Conservation (phyloP, 2,329 filamentous ascomycete genomes). For the Blumeria graminis region DNA sequence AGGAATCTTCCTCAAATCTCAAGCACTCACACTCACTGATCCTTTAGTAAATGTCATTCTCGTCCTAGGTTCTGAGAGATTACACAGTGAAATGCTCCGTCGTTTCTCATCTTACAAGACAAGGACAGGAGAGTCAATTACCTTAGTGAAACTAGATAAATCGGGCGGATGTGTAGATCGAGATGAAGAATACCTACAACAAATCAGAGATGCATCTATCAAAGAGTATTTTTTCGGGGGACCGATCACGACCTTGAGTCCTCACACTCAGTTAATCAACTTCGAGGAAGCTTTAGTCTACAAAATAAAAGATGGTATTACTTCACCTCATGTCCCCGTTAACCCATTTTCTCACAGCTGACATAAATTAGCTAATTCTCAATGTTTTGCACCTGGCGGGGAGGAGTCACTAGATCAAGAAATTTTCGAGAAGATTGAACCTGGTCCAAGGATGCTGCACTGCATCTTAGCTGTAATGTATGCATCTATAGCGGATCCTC, state of each 20-base stretch:
- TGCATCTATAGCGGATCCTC: conserved; percentile 41
- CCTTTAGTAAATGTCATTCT: conserved; percentile 49
- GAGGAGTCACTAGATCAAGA: conserved; percentile 13
- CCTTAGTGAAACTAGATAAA: conserved; percentile 56
- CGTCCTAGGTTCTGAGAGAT: conserved; percentile 53
- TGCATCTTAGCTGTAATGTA: conserved; percentile 69
- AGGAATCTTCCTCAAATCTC: conserved; percentile 11
- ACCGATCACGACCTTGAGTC: conserved; percentile 50
- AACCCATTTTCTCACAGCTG: conserved; percentile 1
- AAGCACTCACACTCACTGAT: conserved; percentile 3
- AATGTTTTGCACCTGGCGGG: conserved; percentile 15
- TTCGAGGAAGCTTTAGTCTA: conserved; percentile 55
- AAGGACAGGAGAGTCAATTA: conserved; percentile 40
- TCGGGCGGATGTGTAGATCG: conserved; percentile 67
- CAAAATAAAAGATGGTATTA: conserved; percentile 35
- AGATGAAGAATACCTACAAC: conserved; percentile 49
- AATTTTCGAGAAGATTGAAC: conserved; percentile 37
- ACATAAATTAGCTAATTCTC: conserved; percentile 9
- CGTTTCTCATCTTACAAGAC: conserved; percentile 36
- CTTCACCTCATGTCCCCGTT: background rate
- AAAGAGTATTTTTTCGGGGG: conserved; percentile 91
- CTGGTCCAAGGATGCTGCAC: conserved; percentile 47
- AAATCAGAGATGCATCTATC: conserved; percentile 50
- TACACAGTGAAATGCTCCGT: conserved; percentile 50
- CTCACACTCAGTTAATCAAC: conserved; percentile 65